These are phyloP conservation scores for Skeletonema potamos DNA, from an alignment of 108 stramenopile species.

Conservation along the genomic window DNA sequence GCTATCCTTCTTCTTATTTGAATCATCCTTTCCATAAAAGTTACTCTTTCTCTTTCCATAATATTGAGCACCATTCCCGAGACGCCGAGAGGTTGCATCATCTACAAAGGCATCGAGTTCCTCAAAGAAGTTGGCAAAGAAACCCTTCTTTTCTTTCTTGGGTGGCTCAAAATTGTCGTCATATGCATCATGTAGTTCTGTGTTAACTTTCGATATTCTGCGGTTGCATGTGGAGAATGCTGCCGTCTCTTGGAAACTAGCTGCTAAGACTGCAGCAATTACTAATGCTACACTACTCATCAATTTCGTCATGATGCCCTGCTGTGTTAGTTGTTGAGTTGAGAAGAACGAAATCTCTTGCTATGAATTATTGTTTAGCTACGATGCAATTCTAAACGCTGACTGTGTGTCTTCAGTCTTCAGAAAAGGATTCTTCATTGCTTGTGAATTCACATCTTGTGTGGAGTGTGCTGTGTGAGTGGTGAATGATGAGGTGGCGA, in stretches of 20 bases:
- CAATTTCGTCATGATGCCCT: not conserved
- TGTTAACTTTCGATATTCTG: not conserved
- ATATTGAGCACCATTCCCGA: constrained; percentile 79
- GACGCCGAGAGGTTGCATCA: constrained; percentile 79
- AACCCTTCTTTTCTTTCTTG: constrained; percentile 40
- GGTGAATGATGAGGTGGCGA: not conserved
- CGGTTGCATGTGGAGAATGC: not conserved
- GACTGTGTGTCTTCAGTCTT: not conserved
- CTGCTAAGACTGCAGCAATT: not conserved
- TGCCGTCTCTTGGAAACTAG: not conserved
- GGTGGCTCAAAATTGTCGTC: constrained; percentile 18
- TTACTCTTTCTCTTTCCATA: constrained; percentile 82
- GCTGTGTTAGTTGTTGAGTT: not conserved
- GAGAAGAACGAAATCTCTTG: too few species aligned
- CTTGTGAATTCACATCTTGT: too few species aligned
- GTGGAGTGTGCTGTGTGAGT: too few species aligned
- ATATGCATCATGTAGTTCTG: constrained; percentile 14
- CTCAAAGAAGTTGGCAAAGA: constrained; percentile 71
- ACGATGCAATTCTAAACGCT: not conserved
- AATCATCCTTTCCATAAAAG: constrained; percentile 70
- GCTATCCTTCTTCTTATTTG: constrained; percentile 61
- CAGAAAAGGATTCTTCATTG: not conserved
- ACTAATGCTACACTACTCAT: not conserved
- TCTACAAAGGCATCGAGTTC: constrained; percentile 90
- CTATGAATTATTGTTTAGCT: too few species aligned